These are phyloP conservation scores for Cryphonectria carpinicola DNA, from an alignment of 2,329 filamentous ascomycete genomes.

Conservation along the genomic window DNA sequence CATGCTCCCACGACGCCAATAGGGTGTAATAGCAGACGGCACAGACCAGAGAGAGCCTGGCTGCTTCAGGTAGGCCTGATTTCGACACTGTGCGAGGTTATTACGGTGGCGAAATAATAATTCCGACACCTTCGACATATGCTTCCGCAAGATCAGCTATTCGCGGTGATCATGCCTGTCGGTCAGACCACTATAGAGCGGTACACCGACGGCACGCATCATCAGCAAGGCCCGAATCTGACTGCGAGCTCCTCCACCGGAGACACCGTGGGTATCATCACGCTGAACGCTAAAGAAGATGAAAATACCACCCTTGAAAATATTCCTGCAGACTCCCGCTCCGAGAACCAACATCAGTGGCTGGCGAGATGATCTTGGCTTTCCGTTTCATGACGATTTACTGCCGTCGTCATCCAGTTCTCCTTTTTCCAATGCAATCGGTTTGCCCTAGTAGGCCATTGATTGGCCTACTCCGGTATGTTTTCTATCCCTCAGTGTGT, in stretches of 20 bases:
- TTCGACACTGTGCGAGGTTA: neutral
- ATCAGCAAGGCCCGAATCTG: neutral
- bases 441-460: neutral
- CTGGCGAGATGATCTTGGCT: neutral
- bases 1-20: neutral
- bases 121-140: neutral
- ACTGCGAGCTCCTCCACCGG: neutral
- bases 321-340: neutral
- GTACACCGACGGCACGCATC: neutral
- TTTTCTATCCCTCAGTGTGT: conserved; percentile 44
- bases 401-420: neutral
- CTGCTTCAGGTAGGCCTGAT: neutral
- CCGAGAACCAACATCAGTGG: neutral
- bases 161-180: neutral
- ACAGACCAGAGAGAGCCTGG: neutral
- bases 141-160: neutral
- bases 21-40: neutral
- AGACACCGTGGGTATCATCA: conserved; percentile 2
- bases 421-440: neutral
- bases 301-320: neutral
- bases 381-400: neutral
- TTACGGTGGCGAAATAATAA: neutral
- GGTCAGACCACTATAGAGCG: neutral
- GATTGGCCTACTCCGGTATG: neutral
- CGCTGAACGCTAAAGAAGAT: neutral